These are phyloP conservation scores for Salix purpurea DNA, from an alignment of 345 rosid genomes.

Conservation along the genomic window DNA sequence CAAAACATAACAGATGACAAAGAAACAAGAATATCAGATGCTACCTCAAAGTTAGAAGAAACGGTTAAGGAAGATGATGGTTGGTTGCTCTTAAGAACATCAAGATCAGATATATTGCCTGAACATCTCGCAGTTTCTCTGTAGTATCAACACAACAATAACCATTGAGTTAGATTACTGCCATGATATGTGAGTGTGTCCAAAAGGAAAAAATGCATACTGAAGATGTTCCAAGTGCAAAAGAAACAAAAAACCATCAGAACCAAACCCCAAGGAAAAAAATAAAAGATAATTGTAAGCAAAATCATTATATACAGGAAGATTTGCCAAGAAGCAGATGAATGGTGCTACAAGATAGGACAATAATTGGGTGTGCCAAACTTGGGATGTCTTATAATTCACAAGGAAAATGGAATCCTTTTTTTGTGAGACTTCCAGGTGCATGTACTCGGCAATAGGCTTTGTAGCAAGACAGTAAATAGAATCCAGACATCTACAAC, in stretches of 20 bases:
- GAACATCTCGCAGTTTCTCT: slow-evolving; percentile 57
- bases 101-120: slow-evolving; percentile 41
- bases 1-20: background rate
- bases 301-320: background rate
- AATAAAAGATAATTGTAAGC: too few relatives aligned
- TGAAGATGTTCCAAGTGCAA: background rate
- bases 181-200: background rate
- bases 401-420: background rate
- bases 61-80: slow-evolving; percentile 47
- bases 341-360: background rate
- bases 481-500: background rate
- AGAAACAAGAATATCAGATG: background rate
- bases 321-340: background rate
- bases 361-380: background rate
- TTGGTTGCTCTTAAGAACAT: slow-evolving; percentile 46
- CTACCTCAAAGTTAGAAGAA: slow-evolving; percentile 82
- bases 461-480: background rate
- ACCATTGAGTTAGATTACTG: slow-evolving; percentile 8
- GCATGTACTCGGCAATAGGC: background rate
- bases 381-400: background rate
- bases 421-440: background rate
- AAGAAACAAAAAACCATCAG: background rate
- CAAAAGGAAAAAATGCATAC: background rate
- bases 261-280: background rate
- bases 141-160: slow-evolving; percentile 23